Base-by-base conservation (phyloP, 768 basidiomycete genomes). In the Agaricus subrufescens region DNA sequence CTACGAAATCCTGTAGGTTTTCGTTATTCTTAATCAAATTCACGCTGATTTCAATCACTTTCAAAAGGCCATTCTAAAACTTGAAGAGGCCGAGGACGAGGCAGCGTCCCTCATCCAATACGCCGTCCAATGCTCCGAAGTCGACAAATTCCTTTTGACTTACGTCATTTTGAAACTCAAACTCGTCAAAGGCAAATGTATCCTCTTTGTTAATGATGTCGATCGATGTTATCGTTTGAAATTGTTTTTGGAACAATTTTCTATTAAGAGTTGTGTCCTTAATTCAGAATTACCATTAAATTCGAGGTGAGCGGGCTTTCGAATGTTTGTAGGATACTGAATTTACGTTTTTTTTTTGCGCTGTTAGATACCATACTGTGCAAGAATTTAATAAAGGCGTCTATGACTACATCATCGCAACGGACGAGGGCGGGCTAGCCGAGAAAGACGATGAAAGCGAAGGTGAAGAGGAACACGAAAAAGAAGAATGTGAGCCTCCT, bases 301-400 rank as follows among this genome's bases (percentile, higher is more conserved):
- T 66, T 97, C 95, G 19, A 83, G 96, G 87, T 86, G 50, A 29
- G 64, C 52, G 10, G 30, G 45, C 42, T 40, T 19, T 56, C 19
- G 3, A 42, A 23, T 3, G 31, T 47, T n/a, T 23, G 14, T 7
- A 25, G 44, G 11, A 34, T 34, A 34, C 11, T 34, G 1, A 7
- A 8, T 34, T 34, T 34, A 34, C 34, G 11, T 34, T 34, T 34
- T 34, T 4, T 1, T 34, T 19, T 19, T 19, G 19, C 19, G 19
- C 19, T 7, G 34, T 34, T 47, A 94, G 93, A 69, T 97, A 94
- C 65, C 97, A 99, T 65, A 88, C 89, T 1, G 97, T 99, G 1
- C 95, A 99, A 63, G 97, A 98, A 70, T 99, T 99, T 66, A 99
- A 99, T 71, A 91, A 92, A 63, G 97, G 97, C 2, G 92, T 97